Evolutionary conservation across 306 rosid species (phyloP), one percentile per base, ranked within the genome.

Genomic region (Arachis hypogaea): DNA sequence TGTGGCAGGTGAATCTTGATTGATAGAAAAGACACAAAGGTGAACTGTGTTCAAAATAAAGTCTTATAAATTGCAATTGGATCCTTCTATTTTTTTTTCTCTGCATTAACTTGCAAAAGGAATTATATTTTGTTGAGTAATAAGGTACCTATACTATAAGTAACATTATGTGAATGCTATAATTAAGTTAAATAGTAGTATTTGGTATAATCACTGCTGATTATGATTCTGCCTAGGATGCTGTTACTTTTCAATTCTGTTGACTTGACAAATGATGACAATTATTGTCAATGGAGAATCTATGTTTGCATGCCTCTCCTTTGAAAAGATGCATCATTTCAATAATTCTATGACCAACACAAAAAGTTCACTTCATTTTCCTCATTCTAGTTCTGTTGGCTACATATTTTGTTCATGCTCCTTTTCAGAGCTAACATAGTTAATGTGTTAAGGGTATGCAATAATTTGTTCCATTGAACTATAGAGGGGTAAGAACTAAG

Each of bases 381-480:
- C 40, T 22, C 62, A 57, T 57, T 57, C 62, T 57, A 57, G 40
- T 52, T 43, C 46, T 52, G 58, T 52, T 52, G 14, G 54, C 54
- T 10, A 49, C 54, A 49, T n/a, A 49, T 49, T 49, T 11, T 49
- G 55, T n/a, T 3, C 5, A 11, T 11, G 16, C 0, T 49, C 14
- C 7, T 10, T 10, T 3, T 4, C 3, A 5, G 6, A 14, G 16
- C 6, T 0, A 49, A 11, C 16, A 9, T 49, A 11, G 12, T 49
- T 49, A 6, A 49, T 9, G 55, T 49, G 41, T 33, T 57, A 57
- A 4, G 6, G 41, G n/a, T 28, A 38, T 28, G 41, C 5, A 5
- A 33, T 33, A 5, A 33, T 33, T 33, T 0, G 38, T 2, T 33
- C 4, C 38, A 33, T 33, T 0, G 38, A 33, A 33, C 38, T 33